Conservation (phyloP, 2,329 filamentous ascomycete species). For the Westerdykella aurantiaca region DNA sequence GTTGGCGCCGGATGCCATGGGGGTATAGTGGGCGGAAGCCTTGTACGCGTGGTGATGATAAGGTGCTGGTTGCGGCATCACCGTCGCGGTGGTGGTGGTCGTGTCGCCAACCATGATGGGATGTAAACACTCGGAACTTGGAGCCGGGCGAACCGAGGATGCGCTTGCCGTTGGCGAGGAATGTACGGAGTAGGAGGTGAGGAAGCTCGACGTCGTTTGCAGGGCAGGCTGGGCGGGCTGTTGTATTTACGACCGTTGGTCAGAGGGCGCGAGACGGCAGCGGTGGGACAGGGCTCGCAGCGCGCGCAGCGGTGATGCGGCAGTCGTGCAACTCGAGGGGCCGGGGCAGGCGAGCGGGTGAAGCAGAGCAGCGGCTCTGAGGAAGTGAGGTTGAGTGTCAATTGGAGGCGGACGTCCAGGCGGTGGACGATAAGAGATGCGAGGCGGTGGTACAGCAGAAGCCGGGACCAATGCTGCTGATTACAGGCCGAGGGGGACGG, state of each 20-base stretch:
- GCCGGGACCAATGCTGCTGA: conserved; percentile 15
- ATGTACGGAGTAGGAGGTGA: neutral
- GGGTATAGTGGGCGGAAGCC: conserved; percentile 35
- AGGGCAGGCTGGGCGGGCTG: neutral
- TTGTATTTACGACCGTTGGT: neutral
- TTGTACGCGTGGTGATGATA: conserved; percentile 34
- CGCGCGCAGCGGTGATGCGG: conserved; percentile 9
- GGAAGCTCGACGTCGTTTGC: conserved; percentile 1
- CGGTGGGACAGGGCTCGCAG: conserved; percentile 6
- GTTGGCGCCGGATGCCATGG: conserved; percentile 44
- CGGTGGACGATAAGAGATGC: conserved; percentile 30
- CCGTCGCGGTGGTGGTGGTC: conserved; percentile 18
- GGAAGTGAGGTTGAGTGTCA: conserved; percentile 15
- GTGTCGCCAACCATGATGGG: conserved; percentile 33
- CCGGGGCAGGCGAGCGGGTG: conserved; percentile 10
- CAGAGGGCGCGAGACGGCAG: neutral
- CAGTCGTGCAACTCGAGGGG: conserved; percentile 14
- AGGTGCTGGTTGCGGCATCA: conserved; percentile 24
- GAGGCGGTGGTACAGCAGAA: conserved; percentile 27
- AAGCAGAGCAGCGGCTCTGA: conserved; percentile 19
- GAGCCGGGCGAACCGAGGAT: no score
- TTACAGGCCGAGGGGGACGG: no score
- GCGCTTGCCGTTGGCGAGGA: neutral
- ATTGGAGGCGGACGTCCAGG: conserved; percentile 30
- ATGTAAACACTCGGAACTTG: neutral